Base-by-base conservation (phyloP, 129 eudicot genomes). In the Smallanthus sonchifolius region DNA sequence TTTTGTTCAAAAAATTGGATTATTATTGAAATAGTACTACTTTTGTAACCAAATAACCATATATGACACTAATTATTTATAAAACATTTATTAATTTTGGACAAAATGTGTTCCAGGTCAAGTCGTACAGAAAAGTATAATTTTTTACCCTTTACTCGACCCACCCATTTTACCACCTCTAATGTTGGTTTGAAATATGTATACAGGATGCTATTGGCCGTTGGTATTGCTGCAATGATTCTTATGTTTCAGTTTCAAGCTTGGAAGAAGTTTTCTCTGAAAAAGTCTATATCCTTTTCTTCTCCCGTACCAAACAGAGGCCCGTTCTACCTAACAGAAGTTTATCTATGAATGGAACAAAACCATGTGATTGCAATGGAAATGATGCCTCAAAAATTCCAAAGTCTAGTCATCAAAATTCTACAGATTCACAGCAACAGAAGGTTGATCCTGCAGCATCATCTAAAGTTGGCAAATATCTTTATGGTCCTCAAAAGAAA, bases 181-280 rank as follows among this genome's bases (percentile, higher is more conserved):
- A 34, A 59, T 44, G 60, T 74, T 57, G 28, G 59, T 30, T 67
- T 57, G 32, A 5, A 75, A 38, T 10, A 39, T 37, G 67, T 83
- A 43, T 64, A 69, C 92, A 94, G 99, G 99, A 94, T 79, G 90
- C 96, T 5, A 17, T 82, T 77, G 96, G 92, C 16, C 85, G 90
- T 70, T 94, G 99, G 99, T 94, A 86, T 78, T 91, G 99, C 88
- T 94, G 99, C 91, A 94, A 94, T 62, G 99, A 94, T 91, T 84
- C 97, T 62, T 82, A 64, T 63, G 94, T 94, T 61, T 81, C 96
- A 49, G 81, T 82, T 36, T 86, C 97, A 71, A 83, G 85, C 57
- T 79, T 88, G 80, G 86, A 91, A 84, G 91, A 94, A 76, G 99
- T 94, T 67, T 84, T 86, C 82, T 86, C 96, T 14, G 99, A 94